Conservation (phyloP, 352 stramenopile genomes). For the Phytophthora palmivora region DNA sequence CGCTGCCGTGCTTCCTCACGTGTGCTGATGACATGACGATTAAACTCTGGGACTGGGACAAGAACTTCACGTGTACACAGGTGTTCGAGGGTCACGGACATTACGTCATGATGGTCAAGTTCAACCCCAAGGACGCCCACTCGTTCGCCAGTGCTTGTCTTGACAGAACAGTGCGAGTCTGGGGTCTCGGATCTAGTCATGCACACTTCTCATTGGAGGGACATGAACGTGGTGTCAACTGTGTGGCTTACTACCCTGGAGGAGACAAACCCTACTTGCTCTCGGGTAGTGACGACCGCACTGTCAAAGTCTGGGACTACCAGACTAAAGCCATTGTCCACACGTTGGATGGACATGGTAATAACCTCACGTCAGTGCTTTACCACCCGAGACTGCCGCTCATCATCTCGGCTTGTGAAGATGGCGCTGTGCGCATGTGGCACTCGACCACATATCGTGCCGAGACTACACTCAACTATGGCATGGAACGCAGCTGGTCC, state of each 20-base stretch:
- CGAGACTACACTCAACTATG: constrained; percentile 99
- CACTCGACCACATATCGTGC: constrained; percentile 95
- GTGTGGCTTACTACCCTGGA: constrained; percentile 98
- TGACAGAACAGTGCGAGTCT: constrained; percentile 97
- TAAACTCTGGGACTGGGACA: constrained; percentile 99
- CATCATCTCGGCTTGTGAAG: constrained; percentile 97
- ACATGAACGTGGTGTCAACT: constrained; percentile 99
- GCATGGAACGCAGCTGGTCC: constrained; percentile 98
- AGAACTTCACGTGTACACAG: constrained; percentile 80
- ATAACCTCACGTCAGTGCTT: constrained; percentile 98
- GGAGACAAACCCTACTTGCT: constrained; percentile 99
- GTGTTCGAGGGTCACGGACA: constrained; percentile 95
- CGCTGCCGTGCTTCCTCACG: constrained; percentile 96
- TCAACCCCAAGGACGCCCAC: constrained; percentile 99
- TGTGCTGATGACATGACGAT: constrained; percentile 99
- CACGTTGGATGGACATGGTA: constrained; percentile 98
- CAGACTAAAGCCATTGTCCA: constrained; percentile 99
- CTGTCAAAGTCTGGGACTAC: constrained; percentile 99
- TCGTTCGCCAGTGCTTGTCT: constrained; percentile 98
- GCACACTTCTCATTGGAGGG: constrained; percentile 93
- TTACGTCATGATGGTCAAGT: constrained; percentile 99
- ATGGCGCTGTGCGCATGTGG: constrained; percentile 96
- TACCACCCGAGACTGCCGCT: constrained; percentile 99
- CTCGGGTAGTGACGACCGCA: constrained; percentile 96
- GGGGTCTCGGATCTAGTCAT: constrained; percentile 91